Base-by-base conservation (phyloP, 2,329 filamentous ascomycete species). In the Ophiostoma sp. region DNA sequence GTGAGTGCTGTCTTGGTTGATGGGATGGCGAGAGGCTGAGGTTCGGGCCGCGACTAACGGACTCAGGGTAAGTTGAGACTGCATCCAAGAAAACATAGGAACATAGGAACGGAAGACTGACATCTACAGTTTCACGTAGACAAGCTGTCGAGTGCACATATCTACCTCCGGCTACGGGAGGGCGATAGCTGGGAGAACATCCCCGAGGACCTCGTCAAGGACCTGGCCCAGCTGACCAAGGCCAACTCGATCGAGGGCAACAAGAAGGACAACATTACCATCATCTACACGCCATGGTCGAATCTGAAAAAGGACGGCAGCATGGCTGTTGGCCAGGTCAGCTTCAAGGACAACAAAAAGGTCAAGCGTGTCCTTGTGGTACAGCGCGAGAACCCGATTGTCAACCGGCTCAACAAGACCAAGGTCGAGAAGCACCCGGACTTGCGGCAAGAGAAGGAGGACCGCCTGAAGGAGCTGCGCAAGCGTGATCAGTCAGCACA, bases 171-270 rank as follows among this genome's bases (percentile, higher is more conserved):
- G 44, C 85, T 98, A 75, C 84, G 83, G 20, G 89, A 94, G 62
- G 90, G 88, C 71, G 88, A 95, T 74, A 84, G 86, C 57, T 99
- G 95, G 95, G 93, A 97, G 68, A 80, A 84, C 62, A 92, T 99
- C 71, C 89, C 92, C 0, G 77, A 87, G 72, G 86, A 87, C 3
- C 84, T 99, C 36, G 78, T 99, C 72, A 87, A 85, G 74, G 95
- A 99, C 80, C 93, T 95, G 76, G 95, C 92, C n/a, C 95, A 99
- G 80, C 84, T 99, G 76, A 99, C 95, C 71, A 99, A 99, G 81
- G 95, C 95, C 73, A 99, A 99, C 81, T 97, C 93, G 71, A 99
- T 99, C 76, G 95, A 99, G 83, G 95, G 95, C 73, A 99, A 99
- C 83, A 99, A 99, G 81, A 98, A 97, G 80, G 94, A 98, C 80